Base-by-base conservation (phyloP, 805 yeast species). In the Sungouiozyma intestinalis region DNA sequence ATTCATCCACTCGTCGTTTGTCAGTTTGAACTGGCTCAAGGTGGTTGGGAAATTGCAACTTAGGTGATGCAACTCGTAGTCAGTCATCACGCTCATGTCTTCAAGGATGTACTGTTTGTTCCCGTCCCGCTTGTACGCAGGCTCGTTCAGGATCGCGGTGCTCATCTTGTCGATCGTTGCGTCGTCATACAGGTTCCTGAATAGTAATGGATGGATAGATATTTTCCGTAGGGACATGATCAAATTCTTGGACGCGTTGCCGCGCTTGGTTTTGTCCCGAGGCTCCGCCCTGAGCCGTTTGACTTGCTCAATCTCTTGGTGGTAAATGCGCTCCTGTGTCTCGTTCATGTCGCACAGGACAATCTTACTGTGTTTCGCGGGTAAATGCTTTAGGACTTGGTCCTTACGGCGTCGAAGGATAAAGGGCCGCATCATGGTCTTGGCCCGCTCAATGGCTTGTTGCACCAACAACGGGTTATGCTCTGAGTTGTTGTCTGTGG, bases 371-470 rank as follows among this genome's bases (percentile, higher is more conserved):
- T 68, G 64, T 57, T 92, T 92, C 24, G 73, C 70, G 1, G 98
- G 98, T 45, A 92, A 68, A 58, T 92, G 90, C 57, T 84, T 77
- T 62, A 92, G 72, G 6, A 92, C 98, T 63, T 90, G 97, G 43
- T 76, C 84, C 65, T 92, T 92, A 58, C 81, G 81, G 60, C 99
- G 78, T 63, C 99, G 74, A 54, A 92, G 67, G 7, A 92, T 90
- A 66, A 92, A 92, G 3, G 99, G 99, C 2, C 94, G 83, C 97
- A 92, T 90, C 97, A 92, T 90, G 4, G 92, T 82, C 60, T 85
- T 86, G 3, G 99, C 99, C 57, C 87, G 84, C 29, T 79, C 73
- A 47, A 92, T 87, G 0, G 98, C 94, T 64, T 90, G 94, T 50
- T 81, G 83, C 0, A 97, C 85, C 34, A 92, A 66, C 35, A 92